Conservation (phyloP, 2,329 filamentous ascomycete species). For the Alternaria sp. region DNA sequence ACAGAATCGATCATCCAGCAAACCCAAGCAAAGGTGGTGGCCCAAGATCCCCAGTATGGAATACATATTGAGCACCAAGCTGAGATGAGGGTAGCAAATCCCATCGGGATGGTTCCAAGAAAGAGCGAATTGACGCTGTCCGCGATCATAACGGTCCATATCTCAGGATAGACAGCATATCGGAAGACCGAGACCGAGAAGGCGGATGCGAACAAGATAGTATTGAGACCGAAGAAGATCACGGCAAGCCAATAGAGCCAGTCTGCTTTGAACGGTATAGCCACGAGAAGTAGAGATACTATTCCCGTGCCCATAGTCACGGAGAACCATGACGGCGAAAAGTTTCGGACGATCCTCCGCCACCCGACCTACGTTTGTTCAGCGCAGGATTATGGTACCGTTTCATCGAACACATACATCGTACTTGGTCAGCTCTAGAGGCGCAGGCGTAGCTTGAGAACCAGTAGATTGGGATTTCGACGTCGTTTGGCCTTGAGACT, state of each 20-base stretch:
- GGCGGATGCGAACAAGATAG: conserved; percentile 65
- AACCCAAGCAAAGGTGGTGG: conserved; percentile 57
- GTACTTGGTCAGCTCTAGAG: conserved; percentile 33
- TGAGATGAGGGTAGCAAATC: conserved; percentile 71
- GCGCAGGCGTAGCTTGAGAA: neutral
- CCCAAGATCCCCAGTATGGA: conserved; percentile 67
- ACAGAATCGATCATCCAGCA: conserved; percentile 61
- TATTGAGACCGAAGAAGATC: conserved; percentile 68
- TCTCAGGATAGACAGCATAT: conserved; percentile 71
- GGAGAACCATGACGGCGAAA: conserved; percentile 50
- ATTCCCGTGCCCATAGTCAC: conserved; percentile 71
- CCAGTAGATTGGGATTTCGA: conserved; percentile 8
- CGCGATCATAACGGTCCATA: conserved; percentile 70
- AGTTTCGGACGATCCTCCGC: conserved; percentile 49
- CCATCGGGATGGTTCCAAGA: conserved; percentile 73
- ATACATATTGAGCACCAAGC: conserved; percentile 69
- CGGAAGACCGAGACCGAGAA: conserved; percentile 64
- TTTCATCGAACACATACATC: conserved; percentile 25
- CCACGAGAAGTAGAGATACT: conserved; percentile 68
- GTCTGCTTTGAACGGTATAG: conserved; percentile 66
- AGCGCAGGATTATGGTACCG: neutral
- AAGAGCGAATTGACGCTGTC: conserved; percentile 74
- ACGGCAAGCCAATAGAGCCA: conserved; percentile 69
- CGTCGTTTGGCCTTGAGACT: conserved; percentile 16
- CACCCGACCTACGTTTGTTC: conserved; percentile 38